These are phyloP conservation scores for Rhodotorula sp. DNA, from an alignment of 1,284 basidiomycete genomes.

Conservation along the genomic window DNA sequence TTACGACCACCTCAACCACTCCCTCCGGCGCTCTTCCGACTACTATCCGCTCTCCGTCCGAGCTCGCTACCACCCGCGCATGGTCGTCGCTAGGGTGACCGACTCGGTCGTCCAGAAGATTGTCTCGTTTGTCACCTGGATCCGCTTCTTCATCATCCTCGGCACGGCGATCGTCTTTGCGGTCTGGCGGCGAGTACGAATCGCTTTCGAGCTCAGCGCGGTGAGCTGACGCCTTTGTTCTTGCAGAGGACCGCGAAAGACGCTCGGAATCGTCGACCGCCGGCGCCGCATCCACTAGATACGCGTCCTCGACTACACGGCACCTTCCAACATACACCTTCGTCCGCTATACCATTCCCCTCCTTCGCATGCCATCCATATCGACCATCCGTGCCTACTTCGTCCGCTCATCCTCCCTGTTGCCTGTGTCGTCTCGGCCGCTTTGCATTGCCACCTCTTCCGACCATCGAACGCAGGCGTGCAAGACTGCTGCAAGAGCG, in stretches of 20 bases:
- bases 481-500: too few species aligned
- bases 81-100: conserved; percentile 20
- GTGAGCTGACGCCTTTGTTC: not conserved
- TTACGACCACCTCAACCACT: conserved; percentile 21
- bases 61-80: conserved; percentile 36
- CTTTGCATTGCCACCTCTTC: too few species aligned
- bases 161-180: conserved; percentile 29
- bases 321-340: too few species aligned
- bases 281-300: conserved; percentile 6
- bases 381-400: too few species aligned
- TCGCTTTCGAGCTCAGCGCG: not conserved
- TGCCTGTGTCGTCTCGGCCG: too few species aligned
- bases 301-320: too few species aligned
- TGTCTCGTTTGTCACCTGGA: conserved; percentile 24
- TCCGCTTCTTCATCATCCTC: conserved; percentile 31
- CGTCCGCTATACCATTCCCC: too few species aligned
- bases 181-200: conserved; percentile 32
- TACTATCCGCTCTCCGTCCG: conserved; percentile 38
- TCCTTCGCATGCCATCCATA: too few species aligned
- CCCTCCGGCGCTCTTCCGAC: conserved; percentile 23
- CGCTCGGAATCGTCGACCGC: conserved; percentile 10
- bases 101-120: conserved; percentile 28
- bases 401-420: too few species aligned
- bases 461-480: too few species aligned
- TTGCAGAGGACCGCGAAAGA: conserved; percentile 24